Percentiles rank a stretch among this genome's conserved stretches.
These are phyloP conservation scores for Colletotrichum incanum DNA, from an alignment of 2,329 filamentous ascomycete genomes.

Conservation along the genomic window DNA sequence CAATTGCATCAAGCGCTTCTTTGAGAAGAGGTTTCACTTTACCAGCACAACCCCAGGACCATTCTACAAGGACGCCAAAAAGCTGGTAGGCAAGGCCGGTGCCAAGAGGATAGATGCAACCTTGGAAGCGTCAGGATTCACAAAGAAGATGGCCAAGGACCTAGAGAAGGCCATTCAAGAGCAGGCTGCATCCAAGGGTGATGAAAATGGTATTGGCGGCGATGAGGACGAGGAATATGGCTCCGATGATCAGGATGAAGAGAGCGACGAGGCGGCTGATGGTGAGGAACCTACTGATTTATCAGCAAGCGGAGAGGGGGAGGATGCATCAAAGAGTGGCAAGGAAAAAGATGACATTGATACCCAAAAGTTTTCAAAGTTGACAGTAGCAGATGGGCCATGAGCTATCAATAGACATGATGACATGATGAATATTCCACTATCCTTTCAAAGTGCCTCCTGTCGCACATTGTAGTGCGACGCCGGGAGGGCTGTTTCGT, in stretches of 20 bases:
- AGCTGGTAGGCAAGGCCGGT: conserved; percentile 76
- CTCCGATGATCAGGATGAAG: conserved; percentile 46
- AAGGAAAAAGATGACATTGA: conserved; percentile 47
- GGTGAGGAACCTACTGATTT: conserved; percentile 44
- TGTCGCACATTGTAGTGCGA: too few species aligned
- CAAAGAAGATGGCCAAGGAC: conserved; percentile 96
- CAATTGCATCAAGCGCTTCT: conserved; percentile 95
- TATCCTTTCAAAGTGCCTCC: neutral
- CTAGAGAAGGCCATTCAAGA: conserved; percentile 91
- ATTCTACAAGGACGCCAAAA: conserved; percentile 87
- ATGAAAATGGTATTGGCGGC: conserved; percentile 53
- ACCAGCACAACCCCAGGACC: conserved; percentile 86
- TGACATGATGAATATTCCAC: neutral
- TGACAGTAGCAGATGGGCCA: conserved; percentile 34
- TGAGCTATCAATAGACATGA: conserved; percentile 12
- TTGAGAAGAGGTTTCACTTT: conserved; percentile 91
- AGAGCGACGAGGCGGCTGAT: conserved; percentile 49
- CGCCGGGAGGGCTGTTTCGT: neutral
- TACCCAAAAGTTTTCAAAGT: conserved; percentile 42
- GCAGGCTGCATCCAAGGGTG: conserved; percentile 70
- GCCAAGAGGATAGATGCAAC: conserved; percentile 84
- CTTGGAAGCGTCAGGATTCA: conserved; percentile 94
- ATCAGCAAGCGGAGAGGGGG: conserved; percentile 37
- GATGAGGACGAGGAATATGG: conserved; percentile 52
- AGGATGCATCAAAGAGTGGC: conserved; percentile 42